Evolutionary conservation across 2,329 filamentous ascomycete species (phyloP), one percentile per base, ranked within the genome.

Genomic region (Calonectria montana): DNA sequence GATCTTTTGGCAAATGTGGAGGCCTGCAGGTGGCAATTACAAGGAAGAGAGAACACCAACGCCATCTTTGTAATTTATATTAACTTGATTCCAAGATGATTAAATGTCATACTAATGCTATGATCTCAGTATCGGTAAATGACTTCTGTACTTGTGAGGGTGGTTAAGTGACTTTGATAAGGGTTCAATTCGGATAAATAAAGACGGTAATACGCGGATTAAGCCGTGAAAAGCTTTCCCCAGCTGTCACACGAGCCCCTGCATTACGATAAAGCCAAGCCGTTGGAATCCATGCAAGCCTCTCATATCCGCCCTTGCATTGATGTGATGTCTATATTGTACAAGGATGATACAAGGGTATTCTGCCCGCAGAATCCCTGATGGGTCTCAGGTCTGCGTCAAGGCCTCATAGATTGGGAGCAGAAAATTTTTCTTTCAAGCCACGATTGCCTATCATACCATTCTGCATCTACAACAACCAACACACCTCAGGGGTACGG

Each of bases 1-100:
- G 67, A 65, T 21, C 0, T 76, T 78, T 21, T 76, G 67, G 63
- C 69, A 76, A 21, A 78, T 77, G 76, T 77, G 76, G 76, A 73
- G 76, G 27, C 76, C 74, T 23, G 64, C 43, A 18, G 76, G 75
- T 9, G 74, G 75, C 6, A 29, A 74, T 25, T 77, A 78, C 10
- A 37, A 69, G 12, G 70, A 78, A 41, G 72, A 74, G 0, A 67
- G 48, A 23, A 76, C 64, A 5, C 61, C 71, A n/a, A 77, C 73
- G 29, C 72, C 75, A 1, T 78, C 72, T 70, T 71, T 75, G 65
- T 65, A 50, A 66, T 21, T 23, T 5, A 6, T 31, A 50, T 61
- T 21, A 23, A 21, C 1, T 12, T 1, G 2, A 23, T 6, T 31
- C 18, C 15, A 2, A 23, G 15, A 15, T 21, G 15, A 25, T 21